Evolutionary conservation across 1,284 basidiomycete species (phyloP).

Genomic region (Trametes polyzona): DNA sequence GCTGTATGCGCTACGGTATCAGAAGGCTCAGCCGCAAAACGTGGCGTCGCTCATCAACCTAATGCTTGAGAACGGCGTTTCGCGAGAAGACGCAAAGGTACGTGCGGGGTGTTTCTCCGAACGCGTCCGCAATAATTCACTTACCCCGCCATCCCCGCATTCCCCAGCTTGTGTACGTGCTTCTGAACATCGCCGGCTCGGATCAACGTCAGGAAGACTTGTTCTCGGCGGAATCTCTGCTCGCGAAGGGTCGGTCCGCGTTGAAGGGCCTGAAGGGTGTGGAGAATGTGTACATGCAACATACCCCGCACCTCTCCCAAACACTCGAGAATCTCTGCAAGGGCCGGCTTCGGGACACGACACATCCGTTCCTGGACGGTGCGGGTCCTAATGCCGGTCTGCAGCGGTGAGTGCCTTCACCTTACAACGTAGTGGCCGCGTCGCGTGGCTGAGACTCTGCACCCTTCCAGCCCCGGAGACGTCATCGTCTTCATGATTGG

Average conservation of each 20-base stretch:
- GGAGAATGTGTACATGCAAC: conserved; percentile 99
- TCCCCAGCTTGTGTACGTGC: conserved; percentile 86
- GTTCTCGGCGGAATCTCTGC: conserved; percentile 94
- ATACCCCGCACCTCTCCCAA: conserved; percentile 91
- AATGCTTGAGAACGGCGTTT: conserved; percentile 82
- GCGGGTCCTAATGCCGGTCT: conserved; percentile 67
- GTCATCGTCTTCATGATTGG: conserved; percentile 95
- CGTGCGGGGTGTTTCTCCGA: conserved; percentile 27
- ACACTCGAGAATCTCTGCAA: conserved; percentile 91
- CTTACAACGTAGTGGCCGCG: neutral
- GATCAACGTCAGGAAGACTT: conserved; percentile 98
- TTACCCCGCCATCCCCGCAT: conserved; percentile 6
- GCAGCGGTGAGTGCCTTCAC: conserved; percentile 53
- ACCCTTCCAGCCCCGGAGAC: conserved; percentile 79
- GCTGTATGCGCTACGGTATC: conserved; percentile 93
- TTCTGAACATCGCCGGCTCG: conserved; percentile 92
- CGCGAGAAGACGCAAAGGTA: conserved; percentile 83
- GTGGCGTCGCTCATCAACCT: conserved; percentile 85
- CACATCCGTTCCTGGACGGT: conserved; percentile 88
- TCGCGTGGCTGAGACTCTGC: conserved; percentile 5
- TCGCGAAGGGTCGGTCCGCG: conserved; percentile 93
- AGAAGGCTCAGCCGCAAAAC: conserved; percentile 86
- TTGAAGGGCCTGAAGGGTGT: conserved; percentile 98
- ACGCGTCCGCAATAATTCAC: neutral
- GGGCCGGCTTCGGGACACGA: conserved; percentile 85